Evolutionary conservation across 148 eudicot species (phyloP), one percentile per base, ranked within the genome.

Genomic region (Chenopodium formosanum): DNA sequence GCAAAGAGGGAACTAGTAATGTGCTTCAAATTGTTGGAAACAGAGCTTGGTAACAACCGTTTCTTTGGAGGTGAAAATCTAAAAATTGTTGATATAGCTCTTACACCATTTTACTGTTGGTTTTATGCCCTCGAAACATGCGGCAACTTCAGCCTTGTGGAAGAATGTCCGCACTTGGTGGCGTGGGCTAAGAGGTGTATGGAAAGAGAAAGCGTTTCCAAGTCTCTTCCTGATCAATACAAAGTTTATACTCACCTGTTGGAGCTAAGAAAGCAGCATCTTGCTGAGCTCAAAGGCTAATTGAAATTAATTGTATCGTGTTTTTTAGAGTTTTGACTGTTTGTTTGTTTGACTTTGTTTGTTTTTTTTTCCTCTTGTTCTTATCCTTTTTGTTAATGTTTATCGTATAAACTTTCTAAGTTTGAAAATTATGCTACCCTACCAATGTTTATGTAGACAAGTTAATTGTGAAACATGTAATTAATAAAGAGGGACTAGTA

Each of bases 51-150:
- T 8, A 86, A 84, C 29, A 86, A 84, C 52, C 78, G 83, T 22
- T 89, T 76, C 82, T 89, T 89, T 46, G 90, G 90, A 65, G 91
- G 90, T 0, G 85, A 84, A 8, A 32, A 16, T 13, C 65, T 89
- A 2, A 80, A 87, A 27, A 81, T 84, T 31, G 82, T 86, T 4
- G 92, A 89, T 60, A 65, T 86, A 14, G 86, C 81, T 10, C 74
- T 89, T 4, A 79, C 86, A 19, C 79, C 85, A 7, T 88, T 81
- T 77, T 87, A 79, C n/a, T 5, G 79, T 22, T 89, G 89, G 89
- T 89, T 89, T 60, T 68, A 83, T 34, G 79, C 84, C 3, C 76
- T 80, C 50, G 92, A 89, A 78, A 58, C 76, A 1, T 85, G 62
- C 1, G 82, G 81, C 46, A 80, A 83, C 70, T 78, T 84, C 80